Evolutionary conservation across 768 basidiomycete genomes (phyloP), one percentile per base, ranked within the genome.

Genomic region (Rhizopogon vinicolor): DNA sequence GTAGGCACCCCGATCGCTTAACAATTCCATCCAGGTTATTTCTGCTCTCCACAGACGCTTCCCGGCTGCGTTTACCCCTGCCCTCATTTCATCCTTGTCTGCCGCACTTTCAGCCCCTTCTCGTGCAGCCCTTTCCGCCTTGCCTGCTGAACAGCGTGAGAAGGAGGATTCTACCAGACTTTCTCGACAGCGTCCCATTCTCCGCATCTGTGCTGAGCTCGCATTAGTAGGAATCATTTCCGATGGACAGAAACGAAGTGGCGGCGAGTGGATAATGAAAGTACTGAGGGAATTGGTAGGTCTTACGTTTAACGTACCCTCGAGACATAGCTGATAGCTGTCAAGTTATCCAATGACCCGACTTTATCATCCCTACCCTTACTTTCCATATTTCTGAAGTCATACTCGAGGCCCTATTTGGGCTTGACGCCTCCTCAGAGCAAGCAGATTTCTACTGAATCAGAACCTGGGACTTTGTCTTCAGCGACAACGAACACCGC

Each of bases 261-360:
- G 85, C 41, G 87, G 90, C 46, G 91, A 94, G 70, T 90, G 89
- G 83, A 82, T 96, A n/a, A 91, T 92, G 83, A 93, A 89, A 62
- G 77, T 81, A 0, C 59, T 96, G 54, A 91, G 86, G 64, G 93
- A 93, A 51, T 72, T 99, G 68, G 96, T 95, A 68, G 58, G 84
- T 77, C 25, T 39, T 44, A 52, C 31, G 25, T 41, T 37, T 45
- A 41, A 33, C 44, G 16, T 37, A 33, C 59, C 55, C 51, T 48
- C 49, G 22, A 18, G 44, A 57, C 54, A 19, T 60, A 46, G 55
- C 58, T 62, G 43, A 63, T 31, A 7, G 40, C 54, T 57, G 58
- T 39, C 28, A 61, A 98, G 94, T 72, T 98, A 44, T 91, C 91
- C 1, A 89, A 89, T 65, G 95, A 98, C 65, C 89, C 94, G 3